These are phyloP conservation scores for Lumnitzera littorea DNA, from an alignment of 345 rosid species.

Conservation along the genomic window DNA sequence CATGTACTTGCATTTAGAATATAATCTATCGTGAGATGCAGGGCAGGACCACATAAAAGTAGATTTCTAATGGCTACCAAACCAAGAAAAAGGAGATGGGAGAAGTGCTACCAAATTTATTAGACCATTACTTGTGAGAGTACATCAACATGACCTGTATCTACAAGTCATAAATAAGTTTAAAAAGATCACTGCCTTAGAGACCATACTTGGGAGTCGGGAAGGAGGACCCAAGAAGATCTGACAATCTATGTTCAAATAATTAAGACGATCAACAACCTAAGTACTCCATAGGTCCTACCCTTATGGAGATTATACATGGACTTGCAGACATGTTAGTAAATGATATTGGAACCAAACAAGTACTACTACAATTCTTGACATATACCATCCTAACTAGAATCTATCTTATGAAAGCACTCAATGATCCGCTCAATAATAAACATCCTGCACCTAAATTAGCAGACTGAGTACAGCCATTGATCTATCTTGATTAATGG, in stretches of 20 bases:
- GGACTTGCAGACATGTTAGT: too few relatives aligned
- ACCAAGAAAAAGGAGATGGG: slow-evolving; percentile 5
- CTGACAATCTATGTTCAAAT: not conserved
- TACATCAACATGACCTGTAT: slow-evolving; percentile 9
- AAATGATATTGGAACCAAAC: too few relatives aligned
- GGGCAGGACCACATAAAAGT: slow-evolving; percentile 8
- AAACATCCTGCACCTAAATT: not conserved
- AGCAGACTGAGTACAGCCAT: not conserved
- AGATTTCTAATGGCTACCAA: slow-evolving; percentile 7
- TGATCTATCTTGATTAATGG: not conserved
- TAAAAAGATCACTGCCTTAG: slow-evolving; percentile 6
- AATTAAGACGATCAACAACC: too few relatives aligned
- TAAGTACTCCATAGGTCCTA: not conserved
- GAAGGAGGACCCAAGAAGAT: not conserved
- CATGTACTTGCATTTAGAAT: too few relatives aligned
- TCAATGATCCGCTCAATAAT: not conserved
- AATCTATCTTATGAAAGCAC: too few relatives aligned
- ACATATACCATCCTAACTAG: too few relatives aligned
- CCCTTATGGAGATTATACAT: too few relatives aligned
- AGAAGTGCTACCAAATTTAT: not conserved
- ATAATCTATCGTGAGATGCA: not conserved
- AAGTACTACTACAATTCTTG: too few relatives aligned
- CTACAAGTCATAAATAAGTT: slow-evolving; percentile 6
- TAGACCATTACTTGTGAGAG: not conserved
- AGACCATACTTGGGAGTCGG: slow-evolving; percentile 1